A percentile compares a stretch with the other conserved stretches of the same genome.
Evolutionary conservation across 192 early-diverging fungal species (phyloP).

Genomic region (Polychytrium aggregatum): DNA sequence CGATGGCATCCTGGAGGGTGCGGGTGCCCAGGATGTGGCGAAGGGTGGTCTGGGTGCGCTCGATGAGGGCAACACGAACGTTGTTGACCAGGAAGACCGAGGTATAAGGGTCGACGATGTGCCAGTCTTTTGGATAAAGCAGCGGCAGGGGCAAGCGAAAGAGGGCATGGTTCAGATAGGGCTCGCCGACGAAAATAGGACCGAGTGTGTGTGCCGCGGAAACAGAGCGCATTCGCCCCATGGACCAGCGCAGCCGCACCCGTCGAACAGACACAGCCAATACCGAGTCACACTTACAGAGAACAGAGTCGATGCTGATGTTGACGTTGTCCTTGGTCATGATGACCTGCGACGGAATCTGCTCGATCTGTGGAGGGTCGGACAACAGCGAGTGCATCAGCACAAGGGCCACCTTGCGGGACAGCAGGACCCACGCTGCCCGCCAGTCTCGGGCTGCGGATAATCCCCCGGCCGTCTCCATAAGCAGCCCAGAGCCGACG

Average conservation of each 20-base stretch:
- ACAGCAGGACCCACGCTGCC: too few relatives aligned
- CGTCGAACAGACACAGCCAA: too few relatives aligned
- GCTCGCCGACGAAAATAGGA: too few relatives aligned
- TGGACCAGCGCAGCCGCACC: too few relatives aligned
- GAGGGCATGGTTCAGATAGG: not conserved
- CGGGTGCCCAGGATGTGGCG: constrained; percentile 72
- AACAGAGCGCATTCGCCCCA: too few relatives aligned
- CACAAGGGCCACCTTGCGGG: too few relatives aligned
- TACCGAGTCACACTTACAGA: too few relatives aligned
- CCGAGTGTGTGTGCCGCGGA: too few relatives aligned
- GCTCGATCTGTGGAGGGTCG: not conserved
- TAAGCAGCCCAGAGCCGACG: too few relatives aligned
- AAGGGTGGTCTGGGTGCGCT: constrained; percentile 84
- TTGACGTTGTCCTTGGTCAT: constrained; percentile 89
- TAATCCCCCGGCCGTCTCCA: too few relatives aligned
- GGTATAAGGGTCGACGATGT: constrained; percentile 64
- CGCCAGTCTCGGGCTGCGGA: too few relatives aligned
- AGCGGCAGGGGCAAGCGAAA: constrained; percentile 11
- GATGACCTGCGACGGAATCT: constrained; percentile 60
- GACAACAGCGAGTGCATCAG: too few relatives aligned
- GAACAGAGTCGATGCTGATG: constrained; percentile 71
- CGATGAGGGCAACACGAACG: constrained; percentile 67
- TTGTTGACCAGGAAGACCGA: constrained; percentile 70
- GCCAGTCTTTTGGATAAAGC: constrained; percentile 63
- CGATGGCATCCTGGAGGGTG: constrained; percentile 78